Percentiles rank a stretch among this genome's conserved stretches.
Conservation (phyloP, 352 stramenopile genomes). For the Saprolegnia diclina region DNA sequence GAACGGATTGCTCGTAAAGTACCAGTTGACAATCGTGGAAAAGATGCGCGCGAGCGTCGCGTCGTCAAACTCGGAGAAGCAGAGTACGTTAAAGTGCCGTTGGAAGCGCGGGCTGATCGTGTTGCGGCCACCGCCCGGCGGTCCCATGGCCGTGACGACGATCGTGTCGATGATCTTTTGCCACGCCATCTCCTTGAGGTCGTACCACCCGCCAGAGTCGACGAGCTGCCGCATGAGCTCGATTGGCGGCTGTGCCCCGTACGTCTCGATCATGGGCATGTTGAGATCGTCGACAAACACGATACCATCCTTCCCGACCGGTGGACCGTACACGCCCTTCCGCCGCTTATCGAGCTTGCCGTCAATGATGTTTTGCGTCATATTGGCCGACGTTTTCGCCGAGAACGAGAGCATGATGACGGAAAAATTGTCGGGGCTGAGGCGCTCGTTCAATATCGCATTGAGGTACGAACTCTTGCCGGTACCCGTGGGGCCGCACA, state of each 20-base stretch:
- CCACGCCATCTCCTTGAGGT: slow-evolving; percentile 92
- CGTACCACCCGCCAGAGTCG: slow-evolving; percentile 88
- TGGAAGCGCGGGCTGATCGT: slow-evolving; percentile 86
- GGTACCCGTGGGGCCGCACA: slow-evolving; percentile 90
- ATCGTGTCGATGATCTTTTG: slow-evolving; percentile 88
- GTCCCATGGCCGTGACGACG: slow-evolving; percentile 88
- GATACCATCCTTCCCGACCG: slow-evolving; percentile 69
- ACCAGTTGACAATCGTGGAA: slow-evolving; percentile 85
- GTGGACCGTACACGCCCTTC: slow-evolving; percentile 88
- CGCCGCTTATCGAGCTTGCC: slow-evolving; percentile 91
- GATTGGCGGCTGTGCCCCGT: slow-evolving; percentile 90
- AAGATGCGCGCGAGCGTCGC: slow-evolving; percentile 90
- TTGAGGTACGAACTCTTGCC: slow-evolving; percentile 89
- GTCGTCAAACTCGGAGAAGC: slow-evolving; percentile 92
- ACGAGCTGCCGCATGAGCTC: slow-evolving; percentile 90
- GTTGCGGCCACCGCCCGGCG: slow-evolving; percentile 86
- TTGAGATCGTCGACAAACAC: slow-evolving; percentile 95
- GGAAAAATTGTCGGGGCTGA: slow-evolving; percentile 79
- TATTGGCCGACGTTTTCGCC: slow-evolving; percentile 90
- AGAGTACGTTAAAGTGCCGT: slow-evolving; percentile 91
- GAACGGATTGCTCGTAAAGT: slow-evolving; percentile 68
- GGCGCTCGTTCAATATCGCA: slow-evolving; percentile 73
- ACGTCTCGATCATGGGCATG: slow-evolving; percentile 93
- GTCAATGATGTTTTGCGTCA: slow-evolving; percentile 95
- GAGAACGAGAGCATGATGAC: slow-evolving; percentile 89